Evolutionary conservation across 202 grass and related monocot genomes (phyloP).

Genomic region (Carex arenaria): DNA sequence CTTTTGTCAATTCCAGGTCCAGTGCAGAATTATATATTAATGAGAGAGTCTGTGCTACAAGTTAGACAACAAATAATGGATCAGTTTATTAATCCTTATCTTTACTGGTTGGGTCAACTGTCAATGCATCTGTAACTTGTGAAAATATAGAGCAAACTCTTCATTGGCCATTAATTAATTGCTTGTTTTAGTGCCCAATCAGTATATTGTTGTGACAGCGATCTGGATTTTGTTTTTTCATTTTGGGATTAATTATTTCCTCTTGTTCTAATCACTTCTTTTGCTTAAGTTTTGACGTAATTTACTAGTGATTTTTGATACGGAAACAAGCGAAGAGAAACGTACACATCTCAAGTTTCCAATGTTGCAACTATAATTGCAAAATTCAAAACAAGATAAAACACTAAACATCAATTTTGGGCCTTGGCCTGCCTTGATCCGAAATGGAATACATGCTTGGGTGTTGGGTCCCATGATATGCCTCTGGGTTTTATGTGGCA

Average conservation of each 20-base stretch:
- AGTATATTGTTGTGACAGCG: background rate
- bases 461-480: background rate
- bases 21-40: background rate
- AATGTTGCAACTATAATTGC: background rate
- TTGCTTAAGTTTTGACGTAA: background rate
- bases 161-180: background rate
- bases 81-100: background rate
- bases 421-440: background rate
- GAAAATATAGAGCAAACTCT: background rate
- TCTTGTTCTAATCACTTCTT: background rate
- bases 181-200: background rate
- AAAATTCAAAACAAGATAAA: background rate
- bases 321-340: background rate
- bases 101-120: background rate
- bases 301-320: background rate
- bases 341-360: slow-evolving; percentile 7
- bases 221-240: background rate
- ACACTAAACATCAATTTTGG: background rate
- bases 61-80: background rate
- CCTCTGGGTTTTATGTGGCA: background rate
- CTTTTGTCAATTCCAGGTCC: background rate
- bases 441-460: background rate
- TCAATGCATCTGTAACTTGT: background rate
- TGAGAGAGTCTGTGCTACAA: background rate
- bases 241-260: too few species aligned